A percentile compares a stretch with the other conserved stretches of the same genome.
phyloP scores from a whole-genome alignment of 495 filamentous ascomycete genomes.

The Lasiosphaeris hirsuta region DNA sequence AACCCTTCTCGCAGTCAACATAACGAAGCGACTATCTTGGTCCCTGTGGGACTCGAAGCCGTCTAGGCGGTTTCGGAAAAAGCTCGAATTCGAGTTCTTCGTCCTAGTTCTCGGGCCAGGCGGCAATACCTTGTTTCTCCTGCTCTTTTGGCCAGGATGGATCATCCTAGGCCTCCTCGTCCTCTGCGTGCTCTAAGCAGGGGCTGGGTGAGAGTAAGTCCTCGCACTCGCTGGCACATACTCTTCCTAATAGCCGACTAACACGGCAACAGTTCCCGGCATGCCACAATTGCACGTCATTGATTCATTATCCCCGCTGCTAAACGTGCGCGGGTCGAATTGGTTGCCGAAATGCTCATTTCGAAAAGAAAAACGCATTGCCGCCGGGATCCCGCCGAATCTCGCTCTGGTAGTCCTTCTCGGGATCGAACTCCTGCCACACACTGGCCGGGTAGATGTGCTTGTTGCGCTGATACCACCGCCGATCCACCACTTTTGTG shows the following conservation, averaged over 20 bases:
- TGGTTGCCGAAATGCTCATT: slow-evolving; percentile 9
- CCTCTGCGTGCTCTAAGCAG: slow-evolving; percentile 19
- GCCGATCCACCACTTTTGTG: slow-evolving; percentile 92
- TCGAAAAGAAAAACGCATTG: slow-evolving; percentile 89
- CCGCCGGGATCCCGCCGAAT: slow-evolving; percentile 79
- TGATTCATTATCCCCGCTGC: not conserved
- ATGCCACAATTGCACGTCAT: not conserved
- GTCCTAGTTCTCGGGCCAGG: slow-evolving; percentile 39
- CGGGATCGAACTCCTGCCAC: slow-evolving; percentile 93
- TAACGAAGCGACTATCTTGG: slow-evolving; percentile 11
- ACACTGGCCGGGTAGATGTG: slow-evolving; percentile 95
- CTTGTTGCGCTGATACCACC: slow-evolving; percentile 97
- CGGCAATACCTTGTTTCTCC: slow-evolving; percentile 37
- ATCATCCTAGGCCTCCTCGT: slow-evolving; percentile 25
- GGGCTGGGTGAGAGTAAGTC: slow-evolving; percentile 22
- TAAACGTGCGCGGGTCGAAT: not conserved
- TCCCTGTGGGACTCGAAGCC: slow-evolving; percentile 32
- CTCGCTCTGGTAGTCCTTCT: slow-evolving; percentile 77
- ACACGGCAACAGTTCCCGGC: not conserved
- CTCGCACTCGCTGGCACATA: not conserved
- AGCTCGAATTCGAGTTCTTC: slow-evolving; percentile 43
- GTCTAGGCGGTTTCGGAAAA: slow-evolving; percentile 33
- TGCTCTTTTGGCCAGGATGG: slow-evolving; percentile 53
- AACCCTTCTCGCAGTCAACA: slow-evolving; percentile 1
- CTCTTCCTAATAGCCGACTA: not conserved